phyloP scores from a whole-genome alignment of 208 protist genomes.

The Leishmania mexicana region DNA sequence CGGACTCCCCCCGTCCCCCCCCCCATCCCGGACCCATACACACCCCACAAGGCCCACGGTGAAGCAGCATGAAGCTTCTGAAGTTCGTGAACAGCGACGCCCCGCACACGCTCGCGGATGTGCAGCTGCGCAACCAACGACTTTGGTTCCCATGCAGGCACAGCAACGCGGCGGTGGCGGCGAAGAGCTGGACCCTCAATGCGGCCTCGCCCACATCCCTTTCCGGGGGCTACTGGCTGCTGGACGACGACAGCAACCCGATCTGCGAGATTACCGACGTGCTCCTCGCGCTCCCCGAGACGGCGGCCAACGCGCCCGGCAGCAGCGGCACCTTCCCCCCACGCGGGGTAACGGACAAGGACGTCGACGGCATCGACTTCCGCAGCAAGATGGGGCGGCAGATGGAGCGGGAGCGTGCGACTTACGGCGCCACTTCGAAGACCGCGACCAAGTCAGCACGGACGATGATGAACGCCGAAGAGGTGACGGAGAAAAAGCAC shows the following conservation, averaged over 20 bases:
- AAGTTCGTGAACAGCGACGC: constrained; percentile 84
- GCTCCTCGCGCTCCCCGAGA: constrained; percentile 42
- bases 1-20: background rate
- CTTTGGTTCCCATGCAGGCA: constrained; percentile 36
- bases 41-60: background rate
- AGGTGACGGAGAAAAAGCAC: constrained; percentile 46
- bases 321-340: constrained; percentile 23
- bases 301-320: background rate
- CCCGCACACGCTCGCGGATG: constrained; percentile 51
- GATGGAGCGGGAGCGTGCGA: constrained; percentile 60
- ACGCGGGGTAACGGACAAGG: constrained; percentile 42
- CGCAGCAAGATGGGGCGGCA: constrained; percentile 72
- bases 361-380: constrained; percentile 66
- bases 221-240: constrained; percentile 69
- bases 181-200: constrained; percentile 44
- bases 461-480: constrained; percentile 72
- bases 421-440: constrained; percentile 80
- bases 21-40: background rate
- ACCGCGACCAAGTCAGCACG: constrained; percentile 54
- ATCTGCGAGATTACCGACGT: constrained; percentile 64
- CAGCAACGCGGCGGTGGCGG: constrained; percentile 11
- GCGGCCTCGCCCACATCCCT: constrained; percentile 11
- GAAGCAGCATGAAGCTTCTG: constrained; percentile 60
- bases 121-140: constrained; percentile 38
- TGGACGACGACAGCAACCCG: constrained; percentile 64